Base-by-base conservation (phyloP, 2,329 filamentous ascomycete genomes). In the Colletotrichum siamense region DNA sequence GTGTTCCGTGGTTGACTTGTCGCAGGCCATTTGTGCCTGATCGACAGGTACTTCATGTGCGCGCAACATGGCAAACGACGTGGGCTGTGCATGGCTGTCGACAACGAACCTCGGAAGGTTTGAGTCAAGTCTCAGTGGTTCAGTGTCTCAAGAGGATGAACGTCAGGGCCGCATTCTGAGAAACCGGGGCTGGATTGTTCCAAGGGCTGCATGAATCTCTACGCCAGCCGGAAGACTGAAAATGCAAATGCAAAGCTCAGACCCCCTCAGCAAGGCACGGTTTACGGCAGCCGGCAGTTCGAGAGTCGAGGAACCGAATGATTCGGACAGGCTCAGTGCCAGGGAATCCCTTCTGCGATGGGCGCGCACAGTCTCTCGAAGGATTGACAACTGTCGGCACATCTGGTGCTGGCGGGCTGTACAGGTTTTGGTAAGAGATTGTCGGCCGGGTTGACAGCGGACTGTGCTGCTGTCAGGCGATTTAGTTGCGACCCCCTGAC, bases 211-310 rank as follows among this genome's bases (percentile, higher is more conserved):
- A 24, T 49, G 30, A 69, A 44, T 62, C 7, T 5, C 52, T 67
- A 32, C 39, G 30, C 18, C 34, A 32, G 24, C 18, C 15, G 32
- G 22, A 64, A 10, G 36, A 62, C 7, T 68, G 22, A 30, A 61
- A 30, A 61, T 32, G 57, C 26, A 62, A 62, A 18, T 22, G 15
- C 22, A 30, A 64, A 64, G 73, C 70, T 64, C 64, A 69, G 73
- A 61, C 64, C 64, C 57, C 32, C 67, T 32, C 59, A 61, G 34
- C 32, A 73, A 69, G 70, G 65, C 16, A 64, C 34, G 59, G 64
- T 52, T 49, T n/a, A 69, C 64, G 59, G 34, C 44, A 69, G 49
- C 70, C 73, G 64, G 73, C 70, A 76, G 70, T 69, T 76, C 44
- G 59, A 72, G 72, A 34, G 67, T 59, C 18, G 72, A 75, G 69